phyloP scores from a whole-genome alignment of 345 rosid species.

The Linum trigynum region DNA sequence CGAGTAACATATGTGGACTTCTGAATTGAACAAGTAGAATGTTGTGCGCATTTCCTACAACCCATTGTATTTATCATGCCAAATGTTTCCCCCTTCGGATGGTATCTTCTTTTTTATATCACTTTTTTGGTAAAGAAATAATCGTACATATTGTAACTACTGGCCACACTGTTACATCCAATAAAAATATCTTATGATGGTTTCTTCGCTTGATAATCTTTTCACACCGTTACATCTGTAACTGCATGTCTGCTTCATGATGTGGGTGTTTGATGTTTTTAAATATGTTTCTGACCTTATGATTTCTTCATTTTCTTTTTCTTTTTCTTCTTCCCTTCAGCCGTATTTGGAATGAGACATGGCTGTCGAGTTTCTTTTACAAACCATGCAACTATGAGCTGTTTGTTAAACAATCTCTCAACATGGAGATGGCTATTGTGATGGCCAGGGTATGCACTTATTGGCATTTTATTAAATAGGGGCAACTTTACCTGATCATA shows the following conservation, averaged over 20 bases:
- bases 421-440: conserved; percentile 96
- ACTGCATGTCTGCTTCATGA: neutral
- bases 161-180: neutral
- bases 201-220: neutral
- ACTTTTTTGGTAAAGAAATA: neutral
- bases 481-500: neutral
- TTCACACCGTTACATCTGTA: neutral
- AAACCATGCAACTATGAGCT: conserved; percentile 91
- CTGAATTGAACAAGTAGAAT: conserved; percentile 6
- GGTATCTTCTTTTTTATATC: conserved; percentile 1
- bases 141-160: too few relatives aligned
- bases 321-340: conserved; percentile 23
- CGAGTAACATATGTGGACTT: conserved; percentile 10
- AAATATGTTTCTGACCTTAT: neutral
- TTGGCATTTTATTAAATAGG: conserved; percentile 8
- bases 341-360: conserved; percentile 95
- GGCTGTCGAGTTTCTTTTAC: conserved; percentile 87
- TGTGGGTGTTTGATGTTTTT: neutral
- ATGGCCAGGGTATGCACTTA: conserved; percentile 78
- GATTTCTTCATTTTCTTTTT: neutral
- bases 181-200: too few relatives aligned
- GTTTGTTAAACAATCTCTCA: conserved; percentile 93
- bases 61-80: neutral
- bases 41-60: neutral
- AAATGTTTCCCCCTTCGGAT: neutral